phyloP scores from a whole-genome alignment of 2,329 filamentous ascomycete genomes.

The Pyrenophora seminiperda region DNA sequence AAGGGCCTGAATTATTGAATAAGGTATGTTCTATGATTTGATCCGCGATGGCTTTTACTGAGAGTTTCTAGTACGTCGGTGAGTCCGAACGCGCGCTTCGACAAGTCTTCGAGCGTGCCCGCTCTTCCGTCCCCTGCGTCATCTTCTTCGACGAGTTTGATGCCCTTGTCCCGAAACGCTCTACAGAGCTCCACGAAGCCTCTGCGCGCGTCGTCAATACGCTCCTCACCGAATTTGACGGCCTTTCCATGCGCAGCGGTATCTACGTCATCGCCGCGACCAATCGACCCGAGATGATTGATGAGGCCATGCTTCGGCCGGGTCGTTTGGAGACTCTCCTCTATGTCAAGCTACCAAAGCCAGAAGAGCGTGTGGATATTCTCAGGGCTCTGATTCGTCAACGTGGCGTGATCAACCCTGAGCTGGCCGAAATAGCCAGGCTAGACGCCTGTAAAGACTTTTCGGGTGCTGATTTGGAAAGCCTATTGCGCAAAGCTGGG shows the following conservation, averaged over 20 bases:
- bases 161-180: conserved; percentile 83
- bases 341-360: conserved; percentile 83
- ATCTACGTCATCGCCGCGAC: conserved; percentile 96
- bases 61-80: conserved; percentile 71
- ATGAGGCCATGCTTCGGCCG: conserved; percentile 90
- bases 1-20: conserved; percentile 93
- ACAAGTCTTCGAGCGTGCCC: conserved; percentile 86
- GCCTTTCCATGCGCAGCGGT: conserved; percentile 76
- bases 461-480: conserved; percentile 70
- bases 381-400: conserved; percentile 66
- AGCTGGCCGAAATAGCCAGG: conserved; percentile 68
- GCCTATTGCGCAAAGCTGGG: conserved; percentile 63
- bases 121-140: conserved; percentile 86
- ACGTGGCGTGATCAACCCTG: conserved; percentile 57
- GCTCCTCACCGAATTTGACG: conserved; percentile 90
- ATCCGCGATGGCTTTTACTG: conserved; percentile 1
- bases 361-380: conserved; percentile 83
- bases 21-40: conserved; percentile 57
- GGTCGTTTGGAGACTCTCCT: conserved; percentile 87
- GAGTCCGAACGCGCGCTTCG: conserved; percentile 93
- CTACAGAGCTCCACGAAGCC: conserved; percentile 76
- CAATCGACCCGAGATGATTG: conserved; percentile 95
- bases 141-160: conserved; percentile 99
- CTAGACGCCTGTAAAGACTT: conserved; percentile 72
- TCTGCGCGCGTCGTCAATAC: conserved; percentile 92